A percentile compares a stretch with the other conserved stretches of the same genome.
Conservation (phyloP, 2,329 filamentous ascomycete species). For the Camillea tinctor region DNA sequence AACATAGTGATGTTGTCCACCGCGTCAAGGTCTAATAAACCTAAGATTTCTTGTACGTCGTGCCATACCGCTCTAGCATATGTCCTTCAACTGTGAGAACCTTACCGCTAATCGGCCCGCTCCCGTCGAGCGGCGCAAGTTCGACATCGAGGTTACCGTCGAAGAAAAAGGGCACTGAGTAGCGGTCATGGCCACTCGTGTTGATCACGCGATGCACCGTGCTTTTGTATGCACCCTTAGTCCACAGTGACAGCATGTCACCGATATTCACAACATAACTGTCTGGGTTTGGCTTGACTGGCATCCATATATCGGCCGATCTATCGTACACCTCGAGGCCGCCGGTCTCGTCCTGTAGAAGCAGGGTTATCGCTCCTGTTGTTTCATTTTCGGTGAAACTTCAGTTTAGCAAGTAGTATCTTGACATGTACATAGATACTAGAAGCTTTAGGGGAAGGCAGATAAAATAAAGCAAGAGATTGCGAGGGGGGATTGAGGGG, state of each 20-base stretch:
- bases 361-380: constrained; percentile 26
- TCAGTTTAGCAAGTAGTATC: background rate
- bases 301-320: constrained; percentile 11
- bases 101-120: constrained; percentile 21
- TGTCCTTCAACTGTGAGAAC: constrained; percentile 33
- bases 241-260: constrained; percentile 26
- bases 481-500: background rate
- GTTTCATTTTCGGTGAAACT: background rate
- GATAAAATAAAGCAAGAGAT: too few relatives aligned
- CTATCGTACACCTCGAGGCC: constrained; percentile 23
- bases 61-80: constrained; percentile 33
- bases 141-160: constrained; percentile 26
- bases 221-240: constrained; percentile 19
- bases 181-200: constrained; percentile 15
- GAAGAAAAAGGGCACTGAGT: constrained; percentile 26
- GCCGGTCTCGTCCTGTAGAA: constrained; percentile 21
- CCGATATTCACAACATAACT: constrained; percentile 26
- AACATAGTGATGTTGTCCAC: too few relatives aligned
- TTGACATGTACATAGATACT: background rate
- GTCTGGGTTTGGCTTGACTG: constrained; percentile 18
- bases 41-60: constrained; percentile 25
- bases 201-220: constrained; percentile 25
- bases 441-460: too few relatives aligned
- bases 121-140: constrained; percentile 33
- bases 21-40: too few relatives aligned